Percentiles rank a stretch among this genome's conserved stretches.
Conservation (phyloP, 768 basidiomycete species). For the Pleurotus salmoneostramineus region DNA sequence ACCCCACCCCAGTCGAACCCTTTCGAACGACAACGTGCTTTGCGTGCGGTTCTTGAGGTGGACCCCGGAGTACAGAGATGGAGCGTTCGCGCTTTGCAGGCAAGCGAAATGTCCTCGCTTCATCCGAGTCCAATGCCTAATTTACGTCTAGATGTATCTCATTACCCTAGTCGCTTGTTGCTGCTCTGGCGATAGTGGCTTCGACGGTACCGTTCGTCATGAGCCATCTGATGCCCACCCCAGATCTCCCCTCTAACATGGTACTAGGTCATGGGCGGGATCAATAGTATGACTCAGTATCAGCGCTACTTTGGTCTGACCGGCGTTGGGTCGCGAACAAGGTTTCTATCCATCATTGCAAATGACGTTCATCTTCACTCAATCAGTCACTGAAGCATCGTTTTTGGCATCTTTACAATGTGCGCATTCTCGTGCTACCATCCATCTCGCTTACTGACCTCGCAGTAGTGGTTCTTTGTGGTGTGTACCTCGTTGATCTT, state of each 20-base stretch:
- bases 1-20: conserved; percentile 24
- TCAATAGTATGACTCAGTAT: conserved; percentile 47
- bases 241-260: not conserved
- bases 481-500: conserved; percentile 19
- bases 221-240: not conserved
- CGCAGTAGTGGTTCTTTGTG: conserved; percentile 32
- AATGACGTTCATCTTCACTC: not conserved
- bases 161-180: conserved; percentile 43
- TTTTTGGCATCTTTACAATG: conserved; percentile 54
- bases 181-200: conserved; percentile 49
- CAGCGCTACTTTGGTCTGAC: conserved; percentile 43
- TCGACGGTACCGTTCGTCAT: conserved; percentile 44
- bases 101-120: conserved; percentile 10
- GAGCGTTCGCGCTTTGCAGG: conserved; percentile 33
- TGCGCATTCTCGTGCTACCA: conserved; percentile 14
- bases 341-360: conserved; percentile 17
- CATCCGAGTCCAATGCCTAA: not conserved
- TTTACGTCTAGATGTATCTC: conserved; percentile 33
- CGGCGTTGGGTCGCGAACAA: conserved; percentile 38
- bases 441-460: not conserved
- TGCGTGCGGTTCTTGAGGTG: conserved; percentile 33
- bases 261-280: conserved; percentile 44
- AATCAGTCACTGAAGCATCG: conserved; percentile 26
- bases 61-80: conserved; percentile 38
- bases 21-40: conserved; percentile 33